A percentile compares a stretch with the other conserved stretches of the same genome.
phyloP scores from a whole-genome alignment of 768 basidiomycete species.

The Melanogaster broomeanus region DNA sequence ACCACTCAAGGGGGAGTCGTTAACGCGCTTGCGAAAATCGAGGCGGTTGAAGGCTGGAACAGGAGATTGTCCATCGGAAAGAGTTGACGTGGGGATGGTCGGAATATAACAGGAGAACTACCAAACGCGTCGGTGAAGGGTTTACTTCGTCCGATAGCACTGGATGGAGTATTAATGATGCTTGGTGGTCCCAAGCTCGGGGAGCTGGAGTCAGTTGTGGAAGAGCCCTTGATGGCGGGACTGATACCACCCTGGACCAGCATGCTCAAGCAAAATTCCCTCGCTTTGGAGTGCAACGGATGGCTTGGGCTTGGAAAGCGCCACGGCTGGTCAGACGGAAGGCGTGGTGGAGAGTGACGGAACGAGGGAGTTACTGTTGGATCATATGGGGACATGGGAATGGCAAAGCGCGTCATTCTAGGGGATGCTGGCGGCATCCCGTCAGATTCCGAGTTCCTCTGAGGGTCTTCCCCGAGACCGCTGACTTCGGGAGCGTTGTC shows the following conservation, averaged over 20 bases:
- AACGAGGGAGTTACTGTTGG: slow-evolving; percentile 75
- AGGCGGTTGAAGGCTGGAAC: slow-evolving; percentile 30
- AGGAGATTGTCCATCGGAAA: slow-evolving; percentile 38
- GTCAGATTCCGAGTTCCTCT: slow-evolving; percentile 2
- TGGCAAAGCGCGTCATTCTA: slow-evolving; percentile 21
- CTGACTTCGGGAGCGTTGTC: neutral
- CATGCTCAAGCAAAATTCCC: slow-evolving; percentile 67
- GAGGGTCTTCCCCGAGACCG: slow-evolving; percentile 1
- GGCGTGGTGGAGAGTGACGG: slow-evolving; percentile 72
- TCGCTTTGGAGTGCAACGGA: slow-evolving; percentile 64
- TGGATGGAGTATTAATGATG: slow-evolving; percentile 31
- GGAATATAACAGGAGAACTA: slow-evolving; percentile 41
- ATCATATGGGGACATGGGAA: slow-evolving; percentile 75
- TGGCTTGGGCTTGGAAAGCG: slow-evolving; percentile 79
- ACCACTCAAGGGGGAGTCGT: slow-evolving; percentile 50
- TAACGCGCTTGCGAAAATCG: slow-evolving; percentile 37
- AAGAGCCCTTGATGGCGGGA: slow-evolving; percentile 40
- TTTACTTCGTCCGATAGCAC: slow-evolving; percentile 24
- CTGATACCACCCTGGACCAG: slow-evolving; percentile 55
- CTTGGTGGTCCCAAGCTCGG: slow-evolving; percentile 32
- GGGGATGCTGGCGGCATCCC: slow-evolving; percentile 23
- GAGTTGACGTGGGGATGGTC: slow-evolving; percentile 42
- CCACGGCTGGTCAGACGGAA: slow-evolving; percentile 82
- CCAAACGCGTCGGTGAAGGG: slow-evolving; percentile 31
- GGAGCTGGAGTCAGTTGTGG: slow-evolving; percentile 28